Evolutionary conservation across 208 protist species (phyloP).

Genomic region (Trypanosoma melophagium): DNA sequence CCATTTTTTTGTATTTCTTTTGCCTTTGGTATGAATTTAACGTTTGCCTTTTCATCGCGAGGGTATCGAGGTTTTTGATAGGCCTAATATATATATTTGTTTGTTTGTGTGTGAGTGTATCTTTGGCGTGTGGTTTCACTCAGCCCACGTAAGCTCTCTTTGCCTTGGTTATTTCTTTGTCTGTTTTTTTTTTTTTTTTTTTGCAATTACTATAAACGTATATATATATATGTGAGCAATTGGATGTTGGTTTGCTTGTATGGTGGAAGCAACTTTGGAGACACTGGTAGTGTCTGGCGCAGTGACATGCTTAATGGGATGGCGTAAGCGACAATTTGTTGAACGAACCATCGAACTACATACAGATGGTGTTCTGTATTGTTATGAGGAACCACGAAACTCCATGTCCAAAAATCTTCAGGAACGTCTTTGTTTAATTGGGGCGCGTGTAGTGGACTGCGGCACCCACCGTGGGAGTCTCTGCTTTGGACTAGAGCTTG

Average conservation of each 20-base stretch:
- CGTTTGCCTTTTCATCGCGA: too few relatives aligned
- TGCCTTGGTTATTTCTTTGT: neutral
- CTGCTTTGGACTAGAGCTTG: slow-evolving; percentile 18
- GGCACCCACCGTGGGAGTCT: slow-evolving; percentile 17
- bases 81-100: too few relatives aligned
- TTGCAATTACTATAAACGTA: slow-evolving; percentile 9
- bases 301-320: slow-evolving; percentile 38
- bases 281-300: slow-evolving; percentile 45
- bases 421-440: slow-evolving; percentile 54
- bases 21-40: too few relatives aligned
- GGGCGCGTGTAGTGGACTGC: slow-evolving; percentile 49
- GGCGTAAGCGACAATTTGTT: slow-evolving; percentile 6
- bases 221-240: slow-evolving; percentile 1
- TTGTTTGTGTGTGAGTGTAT: too few relatives aligned
- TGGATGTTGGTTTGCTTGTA: neutral
- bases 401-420: slow-evolving; percentile 63
- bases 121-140: too few relatives aligned
- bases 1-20: too few relatives aligned
- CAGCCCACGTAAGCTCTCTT: too few relatives aligned
- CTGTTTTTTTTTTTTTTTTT: slow-evolving; percentile 1
- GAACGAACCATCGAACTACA: slow-evolving; percentile 61
- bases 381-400: slow-evolving; percentile 53
- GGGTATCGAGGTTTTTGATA: too few relatives aligned
- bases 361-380: slow-evolving; percentile 53
- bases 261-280: slow-evolving; percentile 39